Conservation (phyloP, 2,329 filamentous ascomycete species). For the Dendryphion nanum region DNA sequence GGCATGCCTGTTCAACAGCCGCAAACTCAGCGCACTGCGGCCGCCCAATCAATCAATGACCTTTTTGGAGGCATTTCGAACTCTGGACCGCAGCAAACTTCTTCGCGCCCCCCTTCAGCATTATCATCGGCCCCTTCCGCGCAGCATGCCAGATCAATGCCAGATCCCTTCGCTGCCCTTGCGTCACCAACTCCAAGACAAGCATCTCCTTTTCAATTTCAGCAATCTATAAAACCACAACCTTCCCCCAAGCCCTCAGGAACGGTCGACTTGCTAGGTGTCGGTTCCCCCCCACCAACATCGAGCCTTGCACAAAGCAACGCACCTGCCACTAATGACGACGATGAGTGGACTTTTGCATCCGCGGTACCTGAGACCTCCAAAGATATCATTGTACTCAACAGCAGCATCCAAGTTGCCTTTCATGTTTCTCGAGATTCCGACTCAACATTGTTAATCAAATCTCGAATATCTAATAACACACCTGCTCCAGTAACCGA, state of each 20-base stretch:
- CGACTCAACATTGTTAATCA: constrained; percentile 62
- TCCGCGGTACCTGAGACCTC: constrained; percentile 76
- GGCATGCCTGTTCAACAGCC: constrained; percentile 26
- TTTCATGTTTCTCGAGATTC: constrained; percentile 66
- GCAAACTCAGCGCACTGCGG: constrained; percentile 40
- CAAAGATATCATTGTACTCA: constrained; percentile 66
- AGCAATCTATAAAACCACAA: constrained; percentile 42
- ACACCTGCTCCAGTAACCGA: constrained; percentile 69
- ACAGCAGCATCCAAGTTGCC: constrained; percentile 69
- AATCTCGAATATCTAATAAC: constrained; percentile 82
- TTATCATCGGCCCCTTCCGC: constrained; percentile 37
- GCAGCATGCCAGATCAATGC: constrained; percentile 35
- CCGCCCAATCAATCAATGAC: constrained; percentile 55
- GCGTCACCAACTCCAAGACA: constrained; percentile 53
- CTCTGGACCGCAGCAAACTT: constrained; percentile 39
- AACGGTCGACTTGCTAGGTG: constrained; percentile 37
- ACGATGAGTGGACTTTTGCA: constrained; percentile 93
- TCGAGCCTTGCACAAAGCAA: constrained; percentile 26
- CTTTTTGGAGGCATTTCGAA: constrained; percentile 55
- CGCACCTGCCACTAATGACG: constrained; percentile 66
- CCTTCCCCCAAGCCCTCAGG: constrained; percentile 23
- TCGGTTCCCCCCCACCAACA: constrained; percentile 21
- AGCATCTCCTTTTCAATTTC: constrained; percentile 50
- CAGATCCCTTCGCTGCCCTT: constrained; percentile 62
- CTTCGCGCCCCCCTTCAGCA: constrained; percentile 43